Percentiles rank a stretch among this genome's conserved stretches.
Evolutionary conservation across 306 rosid genomes (phyloP).

Genomic region (Ormosia semicastrata): DNA sequence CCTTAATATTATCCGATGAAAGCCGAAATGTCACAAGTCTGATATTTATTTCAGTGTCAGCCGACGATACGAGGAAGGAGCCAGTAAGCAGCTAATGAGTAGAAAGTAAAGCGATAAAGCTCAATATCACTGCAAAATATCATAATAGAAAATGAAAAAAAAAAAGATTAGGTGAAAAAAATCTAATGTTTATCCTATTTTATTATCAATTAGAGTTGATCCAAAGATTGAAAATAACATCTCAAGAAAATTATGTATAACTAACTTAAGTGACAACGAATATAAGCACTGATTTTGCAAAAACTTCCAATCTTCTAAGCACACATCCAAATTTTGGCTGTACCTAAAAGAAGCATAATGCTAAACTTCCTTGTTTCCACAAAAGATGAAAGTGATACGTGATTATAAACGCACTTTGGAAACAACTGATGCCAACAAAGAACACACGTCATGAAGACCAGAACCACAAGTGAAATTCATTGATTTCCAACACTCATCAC

Average conservation of each 20-base stretch:
- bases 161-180: not conserved
- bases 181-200: not conserved
- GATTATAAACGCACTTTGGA: slow-evolving; percentile 16
- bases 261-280: slow-evolving; percentile 2
- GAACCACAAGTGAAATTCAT: not conserved
- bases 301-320: not conserved
- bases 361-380: not conserved
- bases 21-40: not conserved
- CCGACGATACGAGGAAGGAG: not conserved
- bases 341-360: slow-evolving; percentile 8
- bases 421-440: slow-evolving; percentile 20
- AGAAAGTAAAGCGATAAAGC: not conserved
- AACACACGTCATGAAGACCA: slow-evolving; percentile 13
- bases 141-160: not conserved
- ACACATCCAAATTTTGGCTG: not conserved
- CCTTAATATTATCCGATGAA: not conserved
- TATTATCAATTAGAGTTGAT: not conserved
- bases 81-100: not conserved
- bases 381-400: slow-evolving; percentile 11
- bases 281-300: not conserved
- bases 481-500: slow-evolving; percentile 24
- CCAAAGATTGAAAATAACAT: not conserved
- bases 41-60: not conserved
- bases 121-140: not conserved
- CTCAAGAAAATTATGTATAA: slow-evolving; percentile 18